Conservation (phyloP, 1,284 basidiomycete species). For the Rhodotorula glutinis region DNA sequence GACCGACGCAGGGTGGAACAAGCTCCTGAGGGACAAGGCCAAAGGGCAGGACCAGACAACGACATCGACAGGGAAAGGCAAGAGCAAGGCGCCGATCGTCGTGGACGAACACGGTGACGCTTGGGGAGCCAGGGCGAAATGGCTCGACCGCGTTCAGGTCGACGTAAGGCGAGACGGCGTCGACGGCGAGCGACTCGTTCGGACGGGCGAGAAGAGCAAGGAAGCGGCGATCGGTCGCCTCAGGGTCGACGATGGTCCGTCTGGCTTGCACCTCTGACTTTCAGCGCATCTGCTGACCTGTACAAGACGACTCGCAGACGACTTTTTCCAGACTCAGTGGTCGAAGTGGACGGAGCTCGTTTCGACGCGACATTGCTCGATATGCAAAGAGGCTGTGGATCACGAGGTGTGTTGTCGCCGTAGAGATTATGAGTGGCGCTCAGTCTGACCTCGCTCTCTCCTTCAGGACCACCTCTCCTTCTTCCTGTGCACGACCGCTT, state of each 20-base stretch:
- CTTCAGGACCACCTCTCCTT: constrained; percentile 59
- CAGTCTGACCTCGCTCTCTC: not conserved
- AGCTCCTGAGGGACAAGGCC: constrained; percentile 1
- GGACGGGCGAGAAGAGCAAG: constrained; percentile 8
- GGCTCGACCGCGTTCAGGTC: constrained; percentile 21
- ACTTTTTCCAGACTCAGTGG: constrained; percentile 60
- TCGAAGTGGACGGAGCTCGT: constrained; percentile 55
- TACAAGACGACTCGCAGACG: constrained; percentile 43
- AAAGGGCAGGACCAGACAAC: not conserved
- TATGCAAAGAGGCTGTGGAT: constrained; percentile 57
- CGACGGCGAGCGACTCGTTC: constrained; percentile 60
- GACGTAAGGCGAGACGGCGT: constrained; percentile 60
- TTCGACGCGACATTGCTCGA: constrained; percentile 53
- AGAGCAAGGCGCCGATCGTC: too few relatives aligned
- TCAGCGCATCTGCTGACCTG: constrained; percentile 22
- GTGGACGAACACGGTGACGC: constrained; percentile 3
- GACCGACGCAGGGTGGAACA: constrained; percentile 26
- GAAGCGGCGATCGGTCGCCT: constrained; percentile 53
- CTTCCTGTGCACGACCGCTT: constrained; percentile 54
- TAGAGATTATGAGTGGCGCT: not conserved
- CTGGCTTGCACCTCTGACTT: not conserved
- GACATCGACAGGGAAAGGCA: not conserved
- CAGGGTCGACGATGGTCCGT: constrained; percentile 63
- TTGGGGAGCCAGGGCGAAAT: constrained; percentile 26
- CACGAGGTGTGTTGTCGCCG: constrained; percentile 51